Evolutionary conservation across 306 rosid species (phyloP).

Genomic region (Carpinus viminea): DNA sequence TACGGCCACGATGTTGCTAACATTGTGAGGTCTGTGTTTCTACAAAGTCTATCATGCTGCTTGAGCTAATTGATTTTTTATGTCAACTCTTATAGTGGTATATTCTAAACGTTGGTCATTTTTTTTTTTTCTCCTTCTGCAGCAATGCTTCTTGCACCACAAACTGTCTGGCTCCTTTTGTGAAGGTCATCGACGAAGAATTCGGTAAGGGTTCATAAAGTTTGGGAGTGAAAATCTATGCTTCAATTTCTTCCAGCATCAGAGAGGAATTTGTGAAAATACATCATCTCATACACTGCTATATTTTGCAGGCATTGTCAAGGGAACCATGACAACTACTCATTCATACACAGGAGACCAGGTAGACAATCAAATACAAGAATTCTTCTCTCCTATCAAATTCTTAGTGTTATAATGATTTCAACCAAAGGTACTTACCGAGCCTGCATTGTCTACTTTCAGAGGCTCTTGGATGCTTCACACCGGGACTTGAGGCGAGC

Average conservation of each 20-base stretch:
- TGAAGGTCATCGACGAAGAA: constrained; percentile 87
- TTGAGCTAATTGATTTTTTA: constrained; percentile 5
- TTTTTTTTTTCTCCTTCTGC: constrained; percentile 28
- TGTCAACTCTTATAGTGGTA: not conserved
- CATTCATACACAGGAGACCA: constrained; percentile 99
- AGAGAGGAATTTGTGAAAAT: not conserved
- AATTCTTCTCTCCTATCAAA: not conserved
- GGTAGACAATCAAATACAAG: constrained; percentile 33
- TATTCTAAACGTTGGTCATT: not conserved
- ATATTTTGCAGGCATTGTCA: constrained; percentile 71
- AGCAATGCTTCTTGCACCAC: constrained; percentile 99
- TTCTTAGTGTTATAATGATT: not conserved
- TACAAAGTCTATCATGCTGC: not conserved
- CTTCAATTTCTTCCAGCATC: not conserved
- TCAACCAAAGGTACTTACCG: not conserved
- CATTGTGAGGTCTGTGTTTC: constrained; percentile 67
- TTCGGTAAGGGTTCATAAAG: constrained; percentile 56
- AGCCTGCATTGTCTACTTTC: constrained; percentile 19
- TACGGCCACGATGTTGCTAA: constrained; percentile 64
- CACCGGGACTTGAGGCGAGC: constrained; percentile 97
- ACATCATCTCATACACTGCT: not conserved
- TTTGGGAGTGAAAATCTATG: constrained; percentile 3
- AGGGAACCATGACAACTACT: constrained; percentile 99
- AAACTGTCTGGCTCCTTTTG: constrained; percentile 97
- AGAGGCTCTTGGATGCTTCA: constrained; percentile 98